Evolutionary conservation across 1,284 basidiomycete species (phyloP).

Genomic region (Leccinum variabile): DNA sequence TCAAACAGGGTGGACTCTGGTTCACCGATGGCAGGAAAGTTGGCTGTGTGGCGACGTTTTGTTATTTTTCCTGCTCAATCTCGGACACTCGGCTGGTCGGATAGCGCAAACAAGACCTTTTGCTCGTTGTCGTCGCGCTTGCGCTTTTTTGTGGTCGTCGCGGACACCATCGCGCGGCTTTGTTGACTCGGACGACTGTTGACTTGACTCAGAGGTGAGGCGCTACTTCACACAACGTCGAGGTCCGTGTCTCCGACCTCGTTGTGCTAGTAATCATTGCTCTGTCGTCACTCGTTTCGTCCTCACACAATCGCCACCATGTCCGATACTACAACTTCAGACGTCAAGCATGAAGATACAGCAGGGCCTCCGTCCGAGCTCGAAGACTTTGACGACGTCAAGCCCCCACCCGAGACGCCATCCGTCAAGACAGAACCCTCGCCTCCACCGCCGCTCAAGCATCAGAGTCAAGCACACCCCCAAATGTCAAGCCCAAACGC

Average conservation of each 20-base stretch:
- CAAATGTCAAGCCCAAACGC: slow-evolving; percentile 34
- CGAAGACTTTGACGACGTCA: slow-evolving; percentile 31
- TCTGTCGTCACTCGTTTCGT: slow-evolving; percentile 25
- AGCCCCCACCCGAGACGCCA: slow-evolving; percentile 31
- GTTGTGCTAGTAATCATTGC: slow-evolving; percentile 18
- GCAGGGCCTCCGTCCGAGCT: slow-evolving; percentile 14
- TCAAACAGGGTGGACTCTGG: slow-evolving; percentile 63
- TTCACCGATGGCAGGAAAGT: slow-evolving; percentile 71
- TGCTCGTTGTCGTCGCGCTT: slow-evolving; percentile 49
- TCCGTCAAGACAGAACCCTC: slow-evolving; percentile 31
- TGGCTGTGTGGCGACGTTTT: slow-evolving; percentile 48
- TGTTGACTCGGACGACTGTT: slow-evolving; percentile 11
- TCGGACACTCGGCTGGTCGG: slow-evolving; percentile 40
- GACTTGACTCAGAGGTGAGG: slow-evolving; percentile 6
- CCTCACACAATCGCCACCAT: slow-evolving; percentile 29
- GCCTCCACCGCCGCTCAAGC: slow-evolving; percentile 28
- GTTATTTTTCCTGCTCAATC: slow-evolving; percentile 1
- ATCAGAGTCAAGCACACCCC: slow-evolving; percentile 33
- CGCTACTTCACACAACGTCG: slow-evolving; percentile 13
- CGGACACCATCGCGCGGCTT: slow-evolving; percentile 29
- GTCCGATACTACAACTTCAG: slow-evolving; percentile 28
- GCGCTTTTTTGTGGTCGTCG: slow-evolving; percentile 55
- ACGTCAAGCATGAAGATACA: slow-evolving; percentile 19
- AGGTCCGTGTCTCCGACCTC: slow-evolving; percentile 27
- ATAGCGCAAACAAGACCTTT: slow-evolving; percentile 48